Evolutionary conservation across 176 grass and related monocot species (phyloP).

Genomic region (Carex parvula): DNA sequence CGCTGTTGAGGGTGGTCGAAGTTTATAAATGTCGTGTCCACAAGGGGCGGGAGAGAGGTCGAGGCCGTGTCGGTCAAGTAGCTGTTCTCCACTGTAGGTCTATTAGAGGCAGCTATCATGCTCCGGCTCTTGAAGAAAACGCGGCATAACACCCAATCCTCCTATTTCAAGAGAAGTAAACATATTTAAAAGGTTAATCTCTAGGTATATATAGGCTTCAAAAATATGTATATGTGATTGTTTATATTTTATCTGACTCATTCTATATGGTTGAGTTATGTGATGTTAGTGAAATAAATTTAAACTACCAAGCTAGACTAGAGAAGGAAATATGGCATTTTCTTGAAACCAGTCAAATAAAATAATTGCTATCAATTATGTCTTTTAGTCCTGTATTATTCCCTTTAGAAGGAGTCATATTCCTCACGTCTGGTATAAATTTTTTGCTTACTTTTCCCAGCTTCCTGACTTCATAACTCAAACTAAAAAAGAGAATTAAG

Average conservation of each 20-base stretch:
- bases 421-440: conserved; percentile 9
- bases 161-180: conserved; percentile 35
- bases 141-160: conserved; percentile 89
- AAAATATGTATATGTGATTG: background rate
- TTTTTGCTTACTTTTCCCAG: background rate
- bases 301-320: background rate
- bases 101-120: conserved; percentile 25
- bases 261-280: background rate
- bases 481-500: background rate
- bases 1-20: conserved; percentile 45
- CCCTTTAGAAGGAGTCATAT: background rate
- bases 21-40: conserved; percentile 58
- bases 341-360: background rate
- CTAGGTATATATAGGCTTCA: conserved; percentile 1
- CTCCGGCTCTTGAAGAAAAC: conserved; percentile 80
- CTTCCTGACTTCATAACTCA: background rate
- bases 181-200: background rate
- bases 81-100: conserved; percentile 33
- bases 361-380: background rate
- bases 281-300: background rate
- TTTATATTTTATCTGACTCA: background rate
- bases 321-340: background rate
- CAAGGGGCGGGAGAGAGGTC: conserved; percentile 62
- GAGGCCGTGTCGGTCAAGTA: conserved; percentile 37
- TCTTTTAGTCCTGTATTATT: background rate